These are phyloP conservation scores for Trichoderma atrobrunneum DNA, from an alignment of 2,329 filamentous ascomycete species.

Conservation along the genomic window DNA sequence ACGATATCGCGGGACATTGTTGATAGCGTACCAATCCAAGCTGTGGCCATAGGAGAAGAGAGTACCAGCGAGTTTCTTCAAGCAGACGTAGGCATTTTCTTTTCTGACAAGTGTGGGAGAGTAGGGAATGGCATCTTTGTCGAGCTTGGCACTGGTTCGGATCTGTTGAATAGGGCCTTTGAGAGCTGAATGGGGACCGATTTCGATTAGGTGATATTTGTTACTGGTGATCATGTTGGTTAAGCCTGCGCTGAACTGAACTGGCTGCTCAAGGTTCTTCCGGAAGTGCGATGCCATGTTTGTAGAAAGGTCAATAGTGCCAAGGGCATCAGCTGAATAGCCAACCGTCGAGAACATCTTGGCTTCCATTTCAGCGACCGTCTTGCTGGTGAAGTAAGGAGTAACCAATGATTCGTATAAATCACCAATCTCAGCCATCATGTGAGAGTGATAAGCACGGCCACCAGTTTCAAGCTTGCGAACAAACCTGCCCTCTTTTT, in stretches of 20 bases:
- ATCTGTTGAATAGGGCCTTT: conserved; percentile 48
- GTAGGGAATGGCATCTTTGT: conserved; percentile 30
- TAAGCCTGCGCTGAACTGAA: conserved; percentile 31
- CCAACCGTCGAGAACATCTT: conserved; percentile 19
- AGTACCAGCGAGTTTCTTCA: conserved; percentile 33
- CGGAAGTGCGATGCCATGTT: conserved; percentile 34
- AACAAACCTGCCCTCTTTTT: conserved; percentile 19
- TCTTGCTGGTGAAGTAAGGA: not conserved
- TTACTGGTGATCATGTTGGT: conserved; percentile 16
- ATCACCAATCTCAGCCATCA: conserved; percentile 20
- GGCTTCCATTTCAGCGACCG: not conserved
- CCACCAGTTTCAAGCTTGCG: conserved; percentile 23
- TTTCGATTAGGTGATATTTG: conserved; percentile 35
- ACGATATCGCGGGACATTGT: not conserved
- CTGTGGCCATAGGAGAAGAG: conserved; percentile 42
- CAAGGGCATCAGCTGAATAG: not conserved
- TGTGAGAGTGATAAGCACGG: conserved; percentile 26
- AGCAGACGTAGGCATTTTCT: conserved; percentile 34
- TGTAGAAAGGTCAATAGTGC: conserved; percentile 9
- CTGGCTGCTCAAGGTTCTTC: conserved; percentile 35
- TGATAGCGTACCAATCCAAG: conserved; percentile 37
- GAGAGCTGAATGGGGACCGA: conserved; percentile 48
- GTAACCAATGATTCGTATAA: conserved; percentile 14
- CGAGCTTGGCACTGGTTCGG: conserved; percentile 38
- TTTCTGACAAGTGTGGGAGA: conserved; percentile 40